Base-by-base conservation (phyloP, 495 filamentous ascomycete genomes). In the Lichina pygmaea region DNA sequence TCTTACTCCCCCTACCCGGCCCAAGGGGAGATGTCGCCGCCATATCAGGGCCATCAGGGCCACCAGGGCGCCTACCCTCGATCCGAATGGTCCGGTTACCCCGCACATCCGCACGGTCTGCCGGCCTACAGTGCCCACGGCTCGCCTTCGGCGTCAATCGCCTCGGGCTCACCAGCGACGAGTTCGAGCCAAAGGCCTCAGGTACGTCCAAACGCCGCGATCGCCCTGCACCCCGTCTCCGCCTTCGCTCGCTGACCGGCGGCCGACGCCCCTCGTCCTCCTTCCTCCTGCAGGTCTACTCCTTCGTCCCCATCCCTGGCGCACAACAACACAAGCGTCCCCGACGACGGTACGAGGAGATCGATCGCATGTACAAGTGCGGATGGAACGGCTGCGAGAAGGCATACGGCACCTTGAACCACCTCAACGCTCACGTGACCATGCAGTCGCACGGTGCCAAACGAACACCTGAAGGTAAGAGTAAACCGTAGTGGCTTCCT, bases 321-420 rank as follows among this genome's bases (percentile, higher is more conserved):
- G 83, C 89, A 32, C 85, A 93, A 55, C 89, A 97, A 58, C 86
- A 95, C 60, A 97, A 97, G 67, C 75, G 89, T 42, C 89, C 89
- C 16, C 75, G 89, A 51, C 72, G 89, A 50, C 73, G 89, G 33
- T 97, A 93, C 54, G 89, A 97, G 63, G 89, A 97, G 59, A 97
- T 97, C 55, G 89, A 97, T 66, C 77, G 89, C 48, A 97, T 97
- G 89, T 97, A 97, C 65, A 94, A 93, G 61, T 97, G 89, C 62
- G 89, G 89, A 8, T 94, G 84, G 81, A 81, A 93, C 49, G 86
- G 86, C 6, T 97, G 89, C 58, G 89, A 71, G 56, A 71, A 71
- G 48, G 67, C 67, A 7, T 71, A 71, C 49, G 67, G 69, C 44
- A 60, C 69, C 37, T 59, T 71, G 9, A 67, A 70, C 12, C 67